These are phyloP conservation scores for Fusarium sp. DNA, from an alignment of 2,329 filamentous ascomycete species.

Conservation along the genomic window DNA sequence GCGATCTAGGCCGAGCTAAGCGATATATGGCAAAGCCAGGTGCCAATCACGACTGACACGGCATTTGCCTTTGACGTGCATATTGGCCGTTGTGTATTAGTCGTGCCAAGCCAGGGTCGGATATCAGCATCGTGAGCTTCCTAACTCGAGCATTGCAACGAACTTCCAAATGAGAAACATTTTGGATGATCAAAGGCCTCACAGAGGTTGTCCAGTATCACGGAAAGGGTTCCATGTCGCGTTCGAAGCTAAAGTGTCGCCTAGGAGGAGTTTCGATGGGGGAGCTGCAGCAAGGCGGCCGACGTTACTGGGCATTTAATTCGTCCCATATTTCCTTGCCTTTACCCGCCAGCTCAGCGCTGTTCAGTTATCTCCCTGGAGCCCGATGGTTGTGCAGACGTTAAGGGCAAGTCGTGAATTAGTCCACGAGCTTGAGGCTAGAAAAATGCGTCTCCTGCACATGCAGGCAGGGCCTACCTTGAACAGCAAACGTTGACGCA, in stretches of 20 bases:
- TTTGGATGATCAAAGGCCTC: constrained; percentile 5
- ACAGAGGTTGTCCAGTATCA: constrained; percentile 4
- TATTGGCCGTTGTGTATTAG: constrained; percentile 19
- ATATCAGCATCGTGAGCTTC: constrained; percentile 14
- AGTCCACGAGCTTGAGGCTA: not conserved
- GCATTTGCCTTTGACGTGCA: constrained; percentile 30
- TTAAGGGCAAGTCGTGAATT: not conserved
- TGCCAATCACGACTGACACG: constrained; percentile 19
- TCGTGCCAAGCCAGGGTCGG: constrained; percentile 11
- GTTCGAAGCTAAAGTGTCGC: constrained; percentile 26
- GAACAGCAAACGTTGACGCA: not conserved
- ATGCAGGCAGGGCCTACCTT: constrained; percentile 6
- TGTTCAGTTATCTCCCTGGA: constrained; percentile 3
- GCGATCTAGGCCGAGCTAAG: constrained; percentile 5
- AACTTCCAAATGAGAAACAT: not conserved
- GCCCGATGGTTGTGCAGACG: not conserved
- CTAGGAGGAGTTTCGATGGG: constrained; percentile 14
- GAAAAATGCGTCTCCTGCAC: constrained; percentile 4
- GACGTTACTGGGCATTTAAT: constrained; percentile 28
- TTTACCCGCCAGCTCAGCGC: constrained; percentile 22
- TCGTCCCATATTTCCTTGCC: constrained; percentile 12
- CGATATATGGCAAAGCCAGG: constrained; percentile 13
- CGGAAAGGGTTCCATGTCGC: constrained; percentile 30
- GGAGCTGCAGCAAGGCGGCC: constrained; percentile 35
- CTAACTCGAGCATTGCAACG: not conserved